Conservation (phyloP, 2,329 filamentous ascomycete species). For the Fusarium sp. region DNA sequence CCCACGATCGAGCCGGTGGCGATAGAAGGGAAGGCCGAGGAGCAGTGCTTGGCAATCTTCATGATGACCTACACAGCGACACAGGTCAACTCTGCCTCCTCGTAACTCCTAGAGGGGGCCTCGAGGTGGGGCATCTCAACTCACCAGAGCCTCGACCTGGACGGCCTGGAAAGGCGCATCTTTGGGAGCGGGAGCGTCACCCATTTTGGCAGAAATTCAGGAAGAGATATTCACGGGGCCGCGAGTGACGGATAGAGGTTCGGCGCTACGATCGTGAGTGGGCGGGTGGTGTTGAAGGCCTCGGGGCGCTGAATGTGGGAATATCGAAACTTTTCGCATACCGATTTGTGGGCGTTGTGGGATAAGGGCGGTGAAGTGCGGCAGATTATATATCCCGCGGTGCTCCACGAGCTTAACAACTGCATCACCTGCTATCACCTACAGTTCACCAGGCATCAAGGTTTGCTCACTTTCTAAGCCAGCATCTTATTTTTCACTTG, state of each 20-base stretch:
- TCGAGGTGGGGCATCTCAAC: constrained; percentile 55
- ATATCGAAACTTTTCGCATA: constrained; percentile 58
- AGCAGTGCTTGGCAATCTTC: constrained; percentile 98
- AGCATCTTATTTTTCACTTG: background rate
- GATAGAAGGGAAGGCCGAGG: constrained; percentile 85
- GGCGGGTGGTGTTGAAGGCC: constrained; percentile 44
- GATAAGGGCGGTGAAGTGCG: constrained; percentile 52
- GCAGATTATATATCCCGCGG: constrained; percentile 48
- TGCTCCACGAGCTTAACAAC: constrained; percentile 3
- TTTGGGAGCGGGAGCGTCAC: constrained; percentile 65
- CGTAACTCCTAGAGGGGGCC: constrained; percentile 42
- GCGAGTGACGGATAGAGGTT: constrained; percentile 40
- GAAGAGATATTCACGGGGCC: constrained; percentile 38
- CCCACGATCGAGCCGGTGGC: constrained; percentile 93
- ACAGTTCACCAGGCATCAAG: background rate
- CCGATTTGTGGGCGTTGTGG: constrained; percentile 60
- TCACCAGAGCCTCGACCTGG: constrained; percentile 93
- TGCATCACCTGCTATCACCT: background rate
- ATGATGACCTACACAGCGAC: constrained; percentile 78
- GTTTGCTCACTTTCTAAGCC: background rate
- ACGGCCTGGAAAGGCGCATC: constrained; percentile 84
- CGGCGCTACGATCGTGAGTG: constrained; percentile 42
- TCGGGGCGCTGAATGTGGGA: constrained; percentile 49
- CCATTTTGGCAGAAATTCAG: constrained; percentile 60
- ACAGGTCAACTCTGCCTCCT: constrained; percentile 35